Conservation (phyloP, 371 early-diverging fungal genomes). For the Lichtheimia corymbifera region DNA sequence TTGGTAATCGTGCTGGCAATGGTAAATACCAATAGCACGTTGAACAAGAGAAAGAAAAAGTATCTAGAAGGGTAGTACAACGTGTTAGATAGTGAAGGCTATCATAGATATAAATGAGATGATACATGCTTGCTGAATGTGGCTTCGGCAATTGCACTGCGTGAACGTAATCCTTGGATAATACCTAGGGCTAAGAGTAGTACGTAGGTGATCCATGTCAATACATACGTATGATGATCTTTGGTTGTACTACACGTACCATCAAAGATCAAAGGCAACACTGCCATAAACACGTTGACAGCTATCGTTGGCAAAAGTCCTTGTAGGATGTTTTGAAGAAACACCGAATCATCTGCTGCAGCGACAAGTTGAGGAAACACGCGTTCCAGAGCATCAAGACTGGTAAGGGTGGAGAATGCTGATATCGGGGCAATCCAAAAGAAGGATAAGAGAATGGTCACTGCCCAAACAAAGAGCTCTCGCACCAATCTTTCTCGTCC, state of each 20-base stretch:
- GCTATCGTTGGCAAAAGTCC: slow-evolving; percentile 57
- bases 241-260: too few species aligned
- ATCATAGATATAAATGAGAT: too few species aligned
- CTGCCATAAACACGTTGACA: slow-evolving; percentile 51
- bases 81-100: too few species aligned
- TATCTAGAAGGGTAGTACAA: slow-evolving; percentile 51
- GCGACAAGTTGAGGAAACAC: slow-evolving; percentile 23
- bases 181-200: slow-evolving; percentile 34
- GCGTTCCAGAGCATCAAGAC: slow-evolving; percentile 35
- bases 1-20: slow-evolving; percentile 71
- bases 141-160: slow-evolving; percentile 44
- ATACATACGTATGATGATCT: slow-evolving; percentile 19
- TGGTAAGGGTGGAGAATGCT: slow-evolving; percentile 47
- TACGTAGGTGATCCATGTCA: not conserved
- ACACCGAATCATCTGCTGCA: slow-evolving; percentile 17
- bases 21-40: slow-evolving; percentile 85
- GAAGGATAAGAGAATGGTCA: slow-evolving; percentile 37
- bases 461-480: slow-evolving; percentile 41
- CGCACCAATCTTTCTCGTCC: slow-evolving; percentile 46
- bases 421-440: slow-evolving; percentile 53
- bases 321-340: slow-evolving; percentile 42
- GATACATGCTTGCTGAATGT: slow-evolving; percentile 47
- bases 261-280: slow-evolving; percentile 65
- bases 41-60: slow-evolving; percentile 88
- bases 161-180: slow-evolving; percentile 43